These are phyloP conservation scores for Rutstroemia sp. DNA, from an alignment of 2,329 filamentous ascomycete genomes.

Conservation along the genomic window DNA sequence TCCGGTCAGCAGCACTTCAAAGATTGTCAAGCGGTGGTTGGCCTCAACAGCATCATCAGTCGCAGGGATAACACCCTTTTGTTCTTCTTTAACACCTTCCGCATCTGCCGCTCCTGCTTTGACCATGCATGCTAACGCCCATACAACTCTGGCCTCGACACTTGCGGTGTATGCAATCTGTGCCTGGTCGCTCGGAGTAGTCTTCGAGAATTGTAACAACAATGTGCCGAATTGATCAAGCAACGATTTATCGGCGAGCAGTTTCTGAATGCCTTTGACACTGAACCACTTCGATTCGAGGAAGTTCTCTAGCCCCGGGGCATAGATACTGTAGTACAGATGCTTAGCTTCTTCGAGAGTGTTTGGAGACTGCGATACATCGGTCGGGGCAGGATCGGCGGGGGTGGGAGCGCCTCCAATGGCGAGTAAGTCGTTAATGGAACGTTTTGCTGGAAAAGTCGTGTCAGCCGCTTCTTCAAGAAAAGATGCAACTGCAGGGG, in stretches of 20 bases:
- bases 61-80: conserved; percentile 34
- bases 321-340: conserved; percentile 71
- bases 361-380: conserved; percentile 36
- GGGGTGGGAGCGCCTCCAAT: conserved; percentile 52
- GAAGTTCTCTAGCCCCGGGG: conserved; percentile 63
- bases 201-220: conserved; percentile 45
- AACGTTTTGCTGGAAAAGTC: conserved; percentile 49
- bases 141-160: conserved; percentile 52
- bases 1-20: conserved; percentile 71
- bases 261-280: conserved; percentile 32
- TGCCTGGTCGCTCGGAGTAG: conserved; percentile 40
- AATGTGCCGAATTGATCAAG: conserved; percentile 61
- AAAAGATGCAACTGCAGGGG: conserved; percentile 25
- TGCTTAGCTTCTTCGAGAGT: conserved; percentile 59
- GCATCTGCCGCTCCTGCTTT: conserved; percentile 25
- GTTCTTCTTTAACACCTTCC: conserved; percentile 26
- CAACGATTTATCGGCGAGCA: conserved; percentile 49
- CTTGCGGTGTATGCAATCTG: conserved; percentile 47
- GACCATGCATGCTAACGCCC: conserved; percentile 46
- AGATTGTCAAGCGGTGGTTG: conserved; percentile 62
- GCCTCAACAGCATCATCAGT: conserved; percentile 57
- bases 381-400: conserved; percentile 38
- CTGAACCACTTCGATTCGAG: conserved; percentile 82
- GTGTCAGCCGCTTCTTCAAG: conserved; percentile 36
- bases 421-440: conserved; percentile 67